Evolutionary conservation across 31 red algal species (phyloP), one percentile per base, ranked within the genome.

Genomic region (Bonnemaisonia californica): DNA sequence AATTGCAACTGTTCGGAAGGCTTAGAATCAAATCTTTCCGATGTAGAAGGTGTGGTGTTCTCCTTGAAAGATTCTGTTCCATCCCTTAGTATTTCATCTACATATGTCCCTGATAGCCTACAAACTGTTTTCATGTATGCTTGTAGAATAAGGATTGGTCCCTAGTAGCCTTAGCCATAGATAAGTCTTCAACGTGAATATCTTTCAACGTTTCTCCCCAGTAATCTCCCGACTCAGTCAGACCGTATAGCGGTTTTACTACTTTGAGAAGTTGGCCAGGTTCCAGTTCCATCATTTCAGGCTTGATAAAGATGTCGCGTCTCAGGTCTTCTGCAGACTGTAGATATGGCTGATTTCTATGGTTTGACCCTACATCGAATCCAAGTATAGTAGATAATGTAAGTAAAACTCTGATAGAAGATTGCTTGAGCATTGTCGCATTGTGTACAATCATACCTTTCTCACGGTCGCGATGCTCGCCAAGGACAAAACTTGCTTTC

Each of bases 201-300:
- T 64, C 26, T 9, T 13, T 26, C 9, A 64, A 26, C 29, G 61
- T 23, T 13, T 7, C 16, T 29, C 0, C 8, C 57, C 8, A 0
- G 57, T 1, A 55, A 26, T 72, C 68, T 72, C 68, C 68, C 13
- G 68, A 72, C 13, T 72, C 68, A 45, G 68, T n/a, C 18, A 72
- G 68, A 16, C 68, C 35, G 35, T 72, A 72, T 0, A 72, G 41
- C 13, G 68, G 68, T 34, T 42, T 37, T 16, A 72, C 9, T n/a
- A 72, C 18, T 42, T 72, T 11, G 11, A 72, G 18, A 16, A 72
- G 41, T 18, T 42, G 11, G 16, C 13, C 41, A 45, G 12, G 16
- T 9, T 13, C 18, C 24, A 72, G 41, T 26, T 42, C 30, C 12
- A 72, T 11, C 16, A 42, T 42, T 11, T 72, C 36, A 16, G 68